Evolutionary conservation across 495 filamentous ascomycete genomes (phyloP).

Genomic region (Terfezia claveryi): DNA sequence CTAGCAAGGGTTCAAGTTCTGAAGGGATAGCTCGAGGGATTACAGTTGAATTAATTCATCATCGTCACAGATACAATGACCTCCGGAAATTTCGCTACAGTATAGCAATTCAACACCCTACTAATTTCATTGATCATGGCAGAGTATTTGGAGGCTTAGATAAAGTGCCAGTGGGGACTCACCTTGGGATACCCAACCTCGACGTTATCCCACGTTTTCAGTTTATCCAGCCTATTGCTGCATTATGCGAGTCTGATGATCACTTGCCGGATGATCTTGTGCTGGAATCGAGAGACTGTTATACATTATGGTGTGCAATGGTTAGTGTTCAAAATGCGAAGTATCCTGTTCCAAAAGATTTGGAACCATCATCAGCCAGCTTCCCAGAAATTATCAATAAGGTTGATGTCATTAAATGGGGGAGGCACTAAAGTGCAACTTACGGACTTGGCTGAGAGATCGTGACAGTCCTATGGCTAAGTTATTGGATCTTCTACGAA

Average conservation of each 20-base stretch:
- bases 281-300: constrained; percentile 51
- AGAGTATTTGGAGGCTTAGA: not conserved
- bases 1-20: not conserved
- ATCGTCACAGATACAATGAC: constrained; percentile 48
- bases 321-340: constrained; percentile 25
- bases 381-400: constrained; percentile 29
- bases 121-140: not conserved
- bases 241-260: constrained; percentile 34
- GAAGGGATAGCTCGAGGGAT: constrained; percentile 21
- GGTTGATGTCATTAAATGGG: constrained; percentile 42
- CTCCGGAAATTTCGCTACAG: constrained; percentile 35
- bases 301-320: constrained; percentile 40
- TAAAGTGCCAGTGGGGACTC: not conserved
- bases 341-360: constrained; percentile 25
- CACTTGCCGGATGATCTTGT: constrained; percentile 41
- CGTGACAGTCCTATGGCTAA: constrained; percentile 36
- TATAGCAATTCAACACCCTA: constrained; percentile 27
- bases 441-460: constrained; percentile 39
- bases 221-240: constrained; percentile 41
- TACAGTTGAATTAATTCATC: constrained; percentile 40
- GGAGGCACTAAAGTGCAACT: constrained; percentile 31
- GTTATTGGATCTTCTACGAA: constrained; percentile 22
- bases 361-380: constrained; percentile 30
- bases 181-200: not conserved
- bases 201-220: not conserved